Base-by-base conservation (phyloP, 192 early-diverging fungal species). In the Gigaspora rosea region DNA sequence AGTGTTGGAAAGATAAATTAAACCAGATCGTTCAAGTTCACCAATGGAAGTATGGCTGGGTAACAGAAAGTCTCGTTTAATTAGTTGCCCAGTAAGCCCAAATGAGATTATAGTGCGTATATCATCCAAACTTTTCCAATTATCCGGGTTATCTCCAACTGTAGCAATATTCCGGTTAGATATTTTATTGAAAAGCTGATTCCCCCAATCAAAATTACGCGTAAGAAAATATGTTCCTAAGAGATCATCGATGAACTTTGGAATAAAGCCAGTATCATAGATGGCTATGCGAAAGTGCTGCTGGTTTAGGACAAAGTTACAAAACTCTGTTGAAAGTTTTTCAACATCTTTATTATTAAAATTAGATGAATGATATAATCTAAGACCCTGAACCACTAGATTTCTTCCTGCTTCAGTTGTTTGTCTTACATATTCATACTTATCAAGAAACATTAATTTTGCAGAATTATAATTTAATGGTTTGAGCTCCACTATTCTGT, bases 241-340 rank as follows among this genome's bases (percentile, higher is more conserved):
- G 66, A 68, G 66, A 68, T 68, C 70, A 52, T 57, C 54, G 56
- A 72, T 72, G 33, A 72, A 72, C 36, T 72, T 72, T 6, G 70
- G 70, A 72, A 72, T 72, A 51, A 72, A 72, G 27, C 70, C 70
- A 57, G 70, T 57, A 33, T 72, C 70, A 72, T 18, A 72, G 7
- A 72, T 72, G 4, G 70, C 70, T 56, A 72, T 72, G 22, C 16
- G 52, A 7, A 72, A 72, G 32, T 72, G 70, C n/a, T 72, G 70
- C 46, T 72, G 70, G n/a, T 72, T 72, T 32, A 72, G 54, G 54
- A 72, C 70, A 72, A 56, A 72, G 70, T 72, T 72, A 56, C 54
- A 72, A 68, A 68, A 68, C 0, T 68, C 46, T 0, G 66, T 18
- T 36, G 70, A 72, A 72, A 72, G 70, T 8, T 56, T 72, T 72